Conservation (phyloP, 768 basidiomycete species). For the Clitopilus hobsonii region DNA sequence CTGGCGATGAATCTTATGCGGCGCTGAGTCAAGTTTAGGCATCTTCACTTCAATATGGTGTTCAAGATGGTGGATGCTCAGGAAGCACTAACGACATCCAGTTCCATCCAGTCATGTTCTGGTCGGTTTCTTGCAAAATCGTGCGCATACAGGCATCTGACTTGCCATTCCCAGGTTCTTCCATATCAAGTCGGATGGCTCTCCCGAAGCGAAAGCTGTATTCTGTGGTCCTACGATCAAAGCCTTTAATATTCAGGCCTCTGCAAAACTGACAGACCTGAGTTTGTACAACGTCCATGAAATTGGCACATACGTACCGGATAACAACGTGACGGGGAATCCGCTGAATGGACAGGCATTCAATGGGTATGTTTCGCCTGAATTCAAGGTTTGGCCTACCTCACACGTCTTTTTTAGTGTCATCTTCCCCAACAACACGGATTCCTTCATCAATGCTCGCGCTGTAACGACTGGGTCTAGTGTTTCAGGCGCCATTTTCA, state of each 20-base stretch:
- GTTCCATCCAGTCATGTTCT: slow-evolving; percentile 61
- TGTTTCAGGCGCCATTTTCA: slow-evolving; percentile 59
- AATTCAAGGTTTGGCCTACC: neutral
- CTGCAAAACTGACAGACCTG: slow-evolving; percentile 38
- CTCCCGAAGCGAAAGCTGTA: slow-evolving; percentile 39
- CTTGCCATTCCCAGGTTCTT: slow-evolving; percentile 33
- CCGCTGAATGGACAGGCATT: slow-evolving; percentile 43
- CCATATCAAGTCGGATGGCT: slow-evolving; percentile 23
- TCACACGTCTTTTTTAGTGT: slow-evolving; percentile 24
- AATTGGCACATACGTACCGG: slow-evolving; percentile 19
- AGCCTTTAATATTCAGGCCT: slow-evolving; percentile 36
- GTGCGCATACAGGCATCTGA: neutral
- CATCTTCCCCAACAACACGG: slow-evolving; percentile 31
- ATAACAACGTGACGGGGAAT: slow-evolving; percentile 50
- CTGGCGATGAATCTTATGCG: neutral
- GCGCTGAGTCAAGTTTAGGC: slow-evolving; percentile 16
- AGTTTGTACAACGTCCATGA: slow-evolving; percentile 32
- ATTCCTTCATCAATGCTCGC: slow-evolving; percentile 48
- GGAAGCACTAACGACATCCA: slow-evolving; percentile 22
- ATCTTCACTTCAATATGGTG: slow-evolving; percentile 46
- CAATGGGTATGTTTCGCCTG: slow-evolving; percentile 46
- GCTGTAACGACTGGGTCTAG: slow-evolving; percentile 43
- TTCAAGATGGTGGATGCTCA: slow-evolving; percentile 30
- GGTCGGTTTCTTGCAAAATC: slow-evolving; percentile 29
- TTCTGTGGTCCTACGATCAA: slow-evolving; percentile 55